These are phyloP conservation scores for Dacryopinax spathularia DNA, from an alignment of 768 basidiomycete genomes.

Conservation along the genomic window DNA sequence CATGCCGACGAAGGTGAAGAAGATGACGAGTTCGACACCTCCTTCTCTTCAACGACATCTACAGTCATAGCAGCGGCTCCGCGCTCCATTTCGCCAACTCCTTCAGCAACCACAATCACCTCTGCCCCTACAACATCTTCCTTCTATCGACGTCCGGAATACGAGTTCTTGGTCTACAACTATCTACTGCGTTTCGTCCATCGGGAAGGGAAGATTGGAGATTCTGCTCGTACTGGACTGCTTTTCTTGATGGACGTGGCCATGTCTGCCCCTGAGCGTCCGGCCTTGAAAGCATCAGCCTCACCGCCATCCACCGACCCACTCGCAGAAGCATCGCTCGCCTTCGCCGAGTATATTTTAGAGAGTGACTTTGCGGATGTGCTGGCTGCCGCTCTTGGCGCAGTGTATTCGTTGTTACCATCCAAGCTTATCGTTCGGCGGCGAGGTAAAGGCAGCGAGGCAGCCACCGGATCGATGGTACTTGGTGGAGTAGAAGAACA, in stretches of 20 bases:
- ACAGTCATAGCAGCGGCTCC: constrained; percentile 7
- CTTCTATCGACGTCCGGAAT: constrained; percentile 56
- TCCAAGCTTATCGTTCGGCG: constrained; percentile 61
- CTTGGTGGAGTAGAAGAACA: constrained; percentile 50
- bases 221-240: constrained; percentile 81
- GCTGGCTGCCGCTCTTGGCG: constrained; percentile 79
- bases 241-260: constrained; percentile 93
- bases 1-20: constrained; percentile 9
- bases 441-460: constrained; percentile 28
- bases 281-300: background rate
- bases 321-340: constrained; percentile 68
- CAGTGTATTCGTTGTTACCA: constrained; percentile 83
- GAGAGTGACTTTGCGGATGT: constrained; percentile 99
- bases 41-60: constrained; percentile 8
- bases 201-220: constrained; percentile 84
- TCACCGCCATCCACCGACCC: constrained; percentile 36
- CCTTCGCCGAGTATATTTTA: constrained; percentile 82
- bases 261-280: constrained; percentile 48
- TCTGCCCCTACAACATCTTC: constrained; percentile 28
- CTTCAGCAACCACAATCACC: constrained; percentile 44
- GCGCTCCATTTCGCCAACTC: constrained; percentile 41
- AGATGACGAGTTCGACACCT: constrained; percentile 12
- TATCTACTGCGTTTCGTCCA: constrained; percentile 91
- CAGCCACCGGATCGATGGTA: constrained; percentile 34
- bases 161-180: constrained; percentile 91